Conservation (phyloP, 345 rosid species). For the Triadica sebifera region DNA sequence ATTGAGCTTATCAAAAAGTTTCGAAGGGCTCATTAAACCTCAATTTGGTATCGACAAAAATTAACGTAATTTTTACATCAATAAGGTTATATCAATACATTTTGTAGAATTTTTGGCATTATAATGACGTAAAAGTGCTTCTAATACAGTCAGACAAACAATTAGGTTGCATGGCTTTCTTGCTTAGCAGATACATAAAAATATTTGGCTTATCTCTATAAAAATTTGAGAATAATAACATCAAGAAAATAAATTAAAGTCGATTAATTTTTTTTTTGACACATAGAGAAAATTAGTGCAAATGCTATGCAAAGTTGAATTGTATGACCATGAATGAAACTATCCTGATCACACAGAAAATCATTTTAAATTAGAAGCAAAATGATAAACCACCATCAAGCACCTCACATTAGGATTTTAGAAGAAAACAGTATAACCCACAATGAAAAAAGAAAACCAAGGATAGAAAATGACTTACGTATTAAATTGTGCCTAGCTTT, state of each 20-base stretch:
- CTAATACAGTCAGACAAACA: no score
- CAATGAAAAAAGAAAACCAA: neutral
- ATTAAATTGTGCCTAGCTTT: constrained; percentile 86
- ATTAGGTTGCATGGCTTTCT: neutral
- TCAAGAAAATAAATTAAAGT: neutral
- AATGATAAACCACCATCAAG: neutral
- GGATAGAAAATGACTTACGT: constrained; percentile 48
- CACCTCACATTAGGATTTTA: constrained; percentile 5
- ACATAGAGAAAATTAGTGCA: neutral
- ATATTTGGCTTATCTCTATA: neutral
- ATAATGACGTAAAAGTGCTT: no score
- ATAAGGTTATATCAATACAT: no score
- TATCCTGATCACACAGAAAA: neutral
- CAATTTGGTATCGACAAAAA: neutral
- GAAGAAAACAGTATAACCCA: neutral
- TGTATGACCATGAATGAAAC: neutral
- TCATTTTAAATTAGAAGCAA: neutral
- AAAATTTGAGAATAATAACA: neutral
- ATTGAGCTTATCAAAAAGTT: neutral
- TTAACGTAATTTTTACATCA: no score
- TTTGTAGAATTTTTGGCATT: no score
- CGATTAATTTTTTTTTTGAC: neutral
- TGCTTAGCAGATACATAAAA: neutral
- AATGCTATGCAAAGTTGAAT: neutral
- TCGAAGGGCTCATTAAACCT: neutral